These are phyloP conservation scores for Rhizophora mangle DNA, from an alignment of 345 rosid species.

Conservation along the genomic window DNA sequence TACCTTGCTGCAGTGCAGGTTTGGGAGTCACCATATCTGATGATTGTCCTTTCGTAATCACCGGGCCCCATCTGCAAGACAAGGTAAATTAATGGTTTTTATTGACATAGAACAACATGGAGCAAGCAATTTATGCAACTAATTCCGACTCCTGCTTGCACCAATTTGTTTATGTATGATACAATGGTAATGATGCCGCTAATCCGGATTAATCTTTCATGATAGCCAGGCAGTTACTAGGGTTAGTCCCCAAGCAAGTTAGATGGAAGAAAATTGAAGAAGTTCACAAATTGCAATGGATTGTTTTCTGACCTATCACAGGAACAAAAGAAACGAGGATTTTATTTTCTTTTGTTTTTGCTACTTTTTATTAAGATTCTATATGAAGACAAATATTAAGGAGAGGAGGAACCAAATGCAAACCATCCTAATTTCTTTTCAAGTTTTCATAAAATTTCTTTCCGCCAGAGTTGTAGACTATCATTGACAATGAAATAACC, in stretches of 20 bases:
- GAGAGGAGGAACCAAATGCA: no score
- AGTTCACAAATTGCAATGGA: no score
- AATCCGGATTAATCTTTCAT: not conserved
- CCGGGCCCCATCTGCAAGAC: slow-evolving; percentile 59
- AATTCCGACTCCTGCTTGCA: slow-evolving; percentile 7
- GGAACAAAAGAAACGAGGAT: no score
- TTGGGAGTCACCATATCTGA: slow-evolving; percentile 59
- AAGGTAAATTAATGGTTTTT: slow-evolving; percentile 9
- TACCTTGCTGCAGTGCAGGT: slow-evolving; percentile 52
- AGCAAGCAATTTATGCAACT: not conserved
- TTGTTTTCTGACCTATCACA: no score
- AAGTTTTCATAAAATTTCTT: no score
- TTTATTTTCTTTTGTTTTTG: no score
- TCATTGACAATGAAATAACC: not conserved
- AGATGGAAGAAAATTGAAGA: no score
- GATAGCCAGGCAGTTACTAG: not conserved
- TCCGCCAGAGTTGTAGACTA: not conserved
- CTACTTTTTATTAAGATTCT: no score
- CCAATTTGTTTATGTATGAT: not conserved
- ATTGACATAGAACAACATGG: not conserved
- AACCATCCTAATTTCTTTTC: no score
- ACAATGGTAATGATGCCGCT: not conserved
- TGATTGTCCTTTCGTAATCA: slow-evolving; percentile 58
- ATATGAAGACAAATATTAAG: no score
- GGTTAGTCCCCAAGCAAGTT: not conserved